Evolutionary conservation across 352 stramenopile species (phyloP).

Genomic region (Plasmopara viticola): DNA sequence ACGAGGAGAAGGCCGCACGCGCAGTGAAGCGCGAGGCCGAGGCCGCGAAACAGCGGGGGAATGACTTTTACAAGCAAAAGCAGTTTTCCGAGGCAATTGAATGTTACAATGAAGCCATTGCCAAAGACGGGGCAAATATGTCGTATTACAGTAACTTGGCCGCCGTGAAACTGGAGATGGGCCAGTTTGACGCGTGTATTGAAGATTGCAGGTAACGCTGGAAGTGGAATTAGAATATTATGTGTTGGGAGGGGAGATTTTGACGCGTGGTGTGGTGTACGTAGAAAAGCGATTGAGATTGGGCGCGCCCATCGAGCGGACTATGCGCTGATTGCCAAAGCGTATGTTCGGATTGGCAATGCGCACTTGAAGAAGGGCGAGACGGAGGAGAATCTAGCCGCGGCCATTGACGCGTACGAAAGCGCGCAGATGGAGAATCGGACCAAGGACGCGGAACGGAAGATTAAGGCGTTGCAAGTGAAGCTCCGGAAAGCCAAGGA

Average conservation of each 20-base stretch:
- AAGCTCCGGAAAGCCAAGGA: constrained; percentile 94
- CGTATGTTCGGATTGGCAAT: constrained; percentile 94
- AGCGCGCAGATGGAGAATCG: constrained; percentile 83
- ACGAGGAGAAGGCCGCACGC: constrained; percentile 74
- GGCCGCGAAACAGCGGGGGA: constrained; percentile 92
- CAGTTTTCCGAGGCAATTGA: constrained; percentile 91
- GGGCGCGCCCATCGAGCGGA: constrained; percentile 91
- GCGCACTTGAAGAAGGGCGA: constrained; percentile 94
- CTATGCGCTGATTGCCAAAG: constrained; percentile 95
- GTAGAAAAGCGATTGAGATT: constrained; percentile 91
- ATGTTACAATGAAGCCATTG: constrained; percentile 95
- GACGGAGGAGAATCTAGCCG: constrained; percentile 78
- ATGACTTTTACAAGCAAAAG: constrained; percentile 97
- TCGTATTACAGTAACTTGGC: constrained; percentile 97
- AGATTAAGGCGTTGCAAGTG: constrained; percentile 92
- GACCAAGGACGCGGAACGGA: constrained; percentile 91
- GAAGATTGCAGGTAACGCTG: constrained; percentile 89
- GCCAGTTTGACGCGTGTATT: constrained; percentile 93
- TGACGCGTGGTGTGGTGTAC: background rate
- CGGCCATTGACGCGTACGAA: constrained; percentile 85
- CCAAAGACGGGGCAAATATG: constrained; percentile 94
- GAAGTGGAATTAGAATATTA: too few species aligned
- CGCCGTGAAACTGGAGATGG: constrained; percentile 95
- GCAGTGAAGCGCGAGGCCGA: constrained; percentile 68
- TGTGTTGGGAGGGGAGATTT: too few species aligned